Evolutionary conservation across 768 basidiomycete species (phyloP), one percentile per base, ranked within the genome.

Genomic region (Suillus clintonianus): DNA sequence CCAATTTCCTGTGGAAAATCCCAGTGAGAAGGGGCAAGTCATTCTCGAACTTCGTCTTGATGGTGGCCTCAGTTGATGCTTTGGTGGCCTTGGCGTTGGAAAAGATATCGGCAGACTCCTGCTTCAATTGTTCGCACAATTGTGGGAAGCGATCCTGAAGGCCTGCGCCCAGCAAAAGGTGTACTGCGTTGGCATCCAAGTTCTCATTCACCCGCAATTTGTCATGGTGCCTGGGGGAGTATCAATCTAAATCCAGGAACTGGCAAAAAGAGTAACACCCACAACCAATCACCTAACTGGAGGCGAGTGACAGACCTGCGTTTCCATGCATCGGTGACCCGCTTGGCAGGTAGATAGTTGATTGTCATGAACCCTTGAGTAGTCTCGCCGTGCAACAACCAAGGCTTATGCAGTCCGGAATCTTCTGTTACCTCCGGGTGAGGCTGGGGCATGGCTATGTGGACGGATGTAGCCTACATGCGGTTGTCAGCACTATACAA

Each of bases 381-480:
- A 1, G 77, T 77, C 65, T 83, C 83, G 4, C 82, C 81, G 43
- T 64, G 68, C 22, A 83, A 62, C 0, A 83, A 69, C 45, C 62
- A 68, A 1, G 79, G 79, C 13, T 59, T 54, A 8, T 72, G 64
- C 1, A 62, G 60, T 1, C 9, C 34, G 0, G 64, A 0, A 63
- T 67, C 65, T 1, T 60, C 59, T 2, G 65, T 11, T 47, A 62
- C 62, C n/a, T 69, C 67, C 3, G n/a, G 8, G 27, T 58, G 64
- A 17, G 56, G 57, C 13, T 65, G 55, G 24, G 66, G 56, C 43
- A 67, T 56, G 1, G 39, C 39, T 1, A 72, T 71, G n/a, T 50
- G 39, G 34, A 34, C 65, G n/a, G 69, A 69, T 41, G 34, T 11
- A 13, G 65, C 63, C 72, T 70, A 15, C 8, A 30, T 37, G 22